Conservation (phyloP, 2,329 filamentous ascomycete genomes). For the Alternaria alternata region DNA sequence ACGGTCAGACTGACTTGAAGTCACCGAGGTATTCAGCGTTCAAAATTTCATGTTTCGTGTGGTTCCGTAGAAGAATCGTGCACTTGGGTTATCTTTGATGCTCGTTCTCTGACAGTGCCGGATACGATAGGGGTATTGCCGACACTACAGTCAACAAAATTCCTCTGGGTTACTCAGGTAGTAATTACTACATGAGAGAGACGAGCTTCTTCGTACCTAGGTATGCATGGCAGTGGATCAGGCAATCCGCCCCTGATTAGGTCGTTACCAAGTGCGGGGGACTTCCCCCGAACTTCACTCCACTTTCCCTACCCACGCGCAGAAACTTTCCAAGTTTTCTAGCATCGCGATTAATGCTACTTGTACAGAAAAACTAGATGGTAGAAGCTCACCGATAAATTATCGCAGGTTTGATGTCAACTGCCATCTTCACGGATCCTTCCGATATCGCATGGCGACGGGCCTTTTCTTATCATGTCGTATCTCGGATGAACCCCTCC, state of each 20-base stretch:
- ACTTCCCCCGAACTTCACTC: not conserved
- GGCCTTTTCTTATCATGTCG: constrained; percentile 23
- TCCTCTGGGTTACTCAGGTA: not conserved
- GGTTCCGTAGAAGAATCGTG: not conserved
- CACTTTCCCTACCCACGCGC: not conserved
- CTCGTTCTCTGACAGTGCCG: not conserved
- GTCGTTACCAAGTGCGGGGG: not conserved
- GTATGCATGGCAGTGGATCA: not conserved
- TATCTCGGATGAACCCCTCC: constrained; percentile 13
- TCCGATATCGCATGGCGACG: constrained; percentile 12
- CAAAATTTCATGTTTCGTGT: not conserved
- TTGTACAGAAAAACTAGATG: not conserved
- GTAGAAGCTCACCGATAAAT: not conserved
- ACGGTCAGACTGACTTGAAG: not conserved
- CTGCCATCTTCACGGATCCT: not conserved
- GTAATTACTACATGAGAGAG: not conserved
- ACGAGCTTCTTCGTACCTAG: not conserved
- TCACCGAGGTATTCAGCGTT: not conserved
- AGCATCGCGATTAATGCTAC: not conserved
- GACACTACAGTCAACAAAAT: not conserved
- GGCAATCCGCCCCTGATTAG: not conserved
- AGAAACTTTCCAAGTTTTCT: not conserved
- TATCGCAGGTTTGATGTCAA: constrained; percentile 6
- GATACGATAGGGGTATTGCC: not conserved
- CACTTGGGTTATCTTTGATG: not conserved